A percentile compares a stretch with the other conserved stretches of the same genome.
These are phyloP conservation scores for Salvia miltiorrhiza DNA, from an alignment of 257 asterid genomes.

Conservation along the genomic window DNA sequence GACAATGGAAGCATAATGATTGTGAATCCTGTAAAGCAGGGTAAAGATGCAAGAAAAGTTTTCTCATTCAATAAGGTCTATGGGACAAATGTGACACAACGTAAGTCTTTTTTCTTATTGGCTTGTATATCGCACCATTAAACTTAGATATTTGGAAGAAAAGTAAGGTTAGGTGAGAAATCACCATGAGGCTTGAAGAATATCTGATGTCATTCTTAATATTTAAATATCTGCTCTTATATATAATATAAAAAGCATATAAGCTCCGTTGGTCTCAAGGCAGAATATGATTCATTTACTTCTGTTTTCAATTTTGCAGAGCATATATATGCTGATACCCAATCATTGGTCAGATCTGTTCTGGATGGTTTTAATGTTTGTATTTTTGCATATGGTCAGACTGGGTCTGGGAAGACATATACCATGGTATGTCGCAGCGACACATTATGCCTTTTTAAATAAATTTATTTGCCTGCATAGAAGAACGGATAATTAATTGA, in stretches of 20 bases:
- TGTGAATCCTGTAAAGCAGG: constrained; percentile 74
- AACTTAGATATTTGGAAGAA: neutral
- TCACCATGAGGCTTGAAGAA: neutral
- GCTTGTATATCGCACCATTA: constrained; percentile 1
- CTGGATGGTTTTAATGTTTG: constrained; percentile 90
- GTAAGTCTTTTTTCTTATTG: constrained; percentile 41
- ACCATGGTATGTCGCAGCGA: constrained; percentile 60
- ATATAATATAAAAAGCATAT: neutral
- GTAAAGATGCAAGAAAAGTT: constrained; percentile 76
- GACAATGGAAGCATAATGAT: constrained; percentile 89
- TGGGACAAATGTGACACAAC: constrained; percentile 63
- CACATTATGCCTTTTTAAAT: constrained; percentile 4
- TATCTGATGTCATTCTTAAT: neutral
- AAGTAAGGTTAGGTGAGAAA: neutral
- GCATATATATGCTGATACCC: constrained; percentile 74
- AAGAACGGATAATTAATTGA: neutral
- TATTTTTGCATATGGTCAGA: constrained; percentile 91
- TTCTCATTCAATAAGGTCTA: constrained; percentile 84
- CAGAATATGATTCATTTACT: constrained; percentile 8
- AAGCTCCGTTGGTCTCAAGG: neutral
- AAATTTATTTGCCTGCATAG: neutral
- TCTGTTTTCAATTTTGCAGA: constrained; percentile 46
- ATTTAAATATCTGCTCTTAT: neutral
- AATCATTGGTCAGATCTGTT: constrained; percentile 75
- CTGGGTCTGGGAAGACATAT: constrained; percentile 91